These are phyloP conservation scores for Cryphonectria nitschkei DNA, from an alignment of 2,329 filamentous ascomycete species.

Conservation along the genomic window DNA sequence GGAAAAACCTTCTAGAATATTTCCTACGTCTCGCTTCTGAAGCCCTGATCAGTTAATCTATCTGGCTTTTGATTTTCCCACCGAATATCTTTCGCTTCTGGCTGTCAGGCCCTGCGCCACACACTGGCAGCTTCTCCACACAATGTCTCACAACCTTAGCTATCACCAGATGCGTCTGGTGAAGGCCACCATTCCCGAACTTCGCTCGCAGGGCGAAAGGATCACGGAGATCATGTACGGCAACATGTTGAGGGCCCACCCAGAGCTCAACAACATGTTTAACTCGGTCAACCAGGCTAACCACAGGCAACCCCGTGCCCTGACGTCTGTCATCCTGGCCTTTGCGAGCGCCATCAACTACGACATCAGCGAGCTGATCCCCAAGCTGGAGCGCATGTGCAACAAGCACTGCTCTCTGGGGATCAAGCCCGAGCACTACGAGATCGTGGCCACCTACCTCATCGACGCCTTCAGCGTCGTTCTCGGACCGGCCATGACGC, in stretches of 20 bases:
- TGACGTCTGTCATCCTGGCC: constrained; percentile 67
- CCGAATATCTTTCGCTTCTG: not conserved
- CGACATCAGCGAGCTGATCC: constrained; percentile 54
- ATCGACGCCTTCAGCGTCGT: constrained; percentile 68
- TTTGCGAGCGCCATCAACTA: constrained; percentile 74
- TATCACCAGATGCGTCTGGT: constrained; percentile 65
- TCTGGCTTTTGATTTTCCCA: not conserved
- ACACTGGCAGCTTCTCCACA: not conserved
- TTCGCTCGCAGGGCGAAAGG: constrained; percentile 67
- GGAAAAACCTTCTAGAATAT: not conserved
- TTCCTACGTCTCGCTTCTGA: not conserved
- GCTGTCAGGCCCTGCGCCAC: not conserved
- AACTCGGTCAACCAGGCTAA: constrained; percentile 68
- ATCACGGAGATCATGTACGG: constrained; percentile 76
- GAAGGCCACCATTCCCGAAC: constrained; percentile 70
- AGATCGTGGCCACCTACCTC: constrained; percentile 70
- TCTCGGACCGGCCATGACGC: constrained; percentile 68
- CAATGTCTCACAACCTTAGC: constrained; percentile 42
- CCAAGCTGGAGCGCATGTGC: constrained; percentile 61
- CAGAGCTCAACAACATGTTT: constrained; percentile 71
- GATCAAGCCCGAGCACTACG: constrained; percentile 70
- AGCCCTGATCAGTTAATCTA: not conserved
- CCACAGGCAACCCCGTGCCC: constrained; percentile 62
- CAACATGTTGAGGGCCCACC: constrained; percentile 67
- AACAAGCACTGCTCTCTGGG: constrained; percentile 75